Percentiles rank a stretch among this genome's conserved stretches.
phyloP scores from a whole-genome alignment of 1,284 basidiomycete genomes.

The Boletus semigastroideus region DNA sequence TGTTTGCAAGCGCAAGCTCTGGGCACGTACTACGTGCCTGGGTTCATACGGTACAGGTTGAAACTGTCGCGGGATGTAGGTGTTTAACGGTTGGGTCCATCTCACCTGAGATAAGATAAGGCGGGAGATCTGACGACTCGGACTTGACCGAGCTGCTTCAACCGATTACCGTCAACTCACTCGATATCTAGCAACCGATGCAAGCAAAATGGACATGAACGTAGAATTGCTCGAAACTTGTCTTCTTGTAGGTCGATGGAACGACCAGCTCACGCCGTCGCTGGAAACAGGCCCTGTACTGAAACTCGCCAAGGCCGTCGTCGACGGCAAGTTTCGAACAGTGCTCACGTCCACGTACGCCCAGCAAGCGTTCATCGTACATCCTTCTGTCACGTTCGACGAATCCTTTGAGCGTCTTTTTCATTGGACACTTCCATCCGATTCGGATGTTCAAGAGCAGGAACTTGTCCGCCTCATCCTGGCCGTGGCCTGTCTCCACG shows the following conservation, averaged over 20 bases:
- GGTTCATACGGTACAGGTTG: too few relatives aligned
- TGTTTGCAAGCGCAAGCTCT: too few relatives aligned
- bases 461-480: slow-evolving; percentile 65
- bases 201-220: slow-evolving; percentile 22
- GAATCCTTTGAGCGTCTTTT: slow-evolving; percentile 35
- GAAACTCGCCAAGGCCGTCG: slow-evolving; percentile 43
- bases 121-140: slow-evolving; percentile 1
- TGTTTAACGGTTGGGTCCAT: not conserved
- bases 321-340: slow-evolving; percentile 47
- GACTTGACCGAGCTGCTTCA: too few relatives aligned
- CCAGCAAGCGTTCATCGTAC: slow-evolving; percentile 43
- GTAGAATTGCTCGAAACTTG: slow-evolving; percentile 46
- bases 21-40: too few relatives aligned
- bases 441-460: slow-evolving; percentile 23
- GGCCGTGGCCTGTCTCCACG: slow-evolving; percentile 81
- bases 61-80: too few relatives aligned
- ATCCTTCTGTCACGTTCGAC: slow-evolving; percentile 11
- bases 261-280: slow-evolving; percentile 15
- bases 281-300: slow-evolving; percentile 14
- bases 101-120: slow-evolving; percentile 15
- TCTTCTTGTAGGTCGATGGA: slow-evolving; percentile 55
- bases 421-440: slow-evolving; percentile 26
- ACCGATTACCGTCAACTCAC: not conserved
- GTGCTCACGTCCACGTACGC: slow-evolving; percentile 53
- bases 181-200: not conserved